A percentile compares a stretch with the other conserved stretches of the same genome.
phyloP scores from a whole-genome alignment of 176 grass and related monocot species.

The Ananas comosus region DNA sequence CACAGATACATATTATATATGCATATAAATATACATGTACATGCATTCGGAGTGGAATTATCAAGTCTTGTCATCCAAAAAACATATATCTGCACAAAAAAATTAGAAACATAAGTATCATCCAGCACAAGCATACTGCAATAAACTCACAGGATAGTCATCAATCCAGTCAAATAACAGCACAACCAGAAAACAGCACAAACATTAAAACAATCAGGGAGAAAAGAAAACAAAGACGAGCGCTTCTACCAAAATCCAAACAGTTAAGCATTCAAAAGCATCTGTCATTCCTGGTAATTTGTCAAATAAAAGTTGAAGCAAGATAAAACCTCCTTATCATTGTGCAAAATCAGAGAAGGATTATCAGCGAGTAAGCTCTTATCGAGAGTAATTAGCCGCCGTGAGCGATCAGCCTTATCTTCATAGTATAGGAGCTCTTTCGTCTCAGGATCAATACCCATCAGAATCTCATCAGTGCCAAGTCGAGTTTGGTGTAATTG shows the following conservation, averaged over 20 bases:
- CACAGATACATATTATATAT: too few species aligned
- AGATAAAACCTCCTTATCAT: slow-evolving; percentile 75
- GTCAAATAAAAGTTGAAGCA: background rate
- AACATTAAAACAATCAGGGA: background rate
- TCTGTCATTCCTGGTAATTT: background rate
- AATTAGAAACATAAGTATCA: background rate
- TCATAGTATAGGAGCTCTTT: slow-evolving; percentile 82
- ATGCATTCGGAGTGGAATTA: background rate
- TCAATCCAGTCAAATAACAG: background rate
- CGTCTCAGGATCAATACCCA: slow-evolving; percentile 70
- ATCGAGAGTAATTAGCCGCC: slow-evolving; percentile 50
- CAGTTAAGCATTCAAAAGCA: too few species aligned
- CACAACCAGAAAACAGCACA: slow-evolving; percentile 9
- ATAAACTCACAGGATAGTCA: too few species aligned
- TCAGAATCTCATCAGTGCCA: slow-evolving; percentile 78
- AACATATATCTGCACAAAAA: too few species aligned
- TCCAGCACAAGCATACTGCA: too few species aligned
- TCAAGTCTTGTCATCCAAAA: too few species aligned
- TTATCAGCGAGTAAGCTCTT: slow-evolving; percentile 66
- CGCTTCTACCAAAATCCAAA: background rate
- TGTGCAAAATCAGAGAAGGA: slow-evolving; percentile 62
- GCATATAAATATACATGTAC: background rate
- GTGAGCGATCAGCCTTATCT: slow-evolving; percentile 53
- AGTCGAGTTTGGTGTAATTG: slow-evolving; percentile 64
- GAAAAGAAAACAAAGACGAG: background rate